phyloP scores from a whole-genome alignment of 2,329 filamentous ascomycete species.

The Fusarium nanum region DNA sequence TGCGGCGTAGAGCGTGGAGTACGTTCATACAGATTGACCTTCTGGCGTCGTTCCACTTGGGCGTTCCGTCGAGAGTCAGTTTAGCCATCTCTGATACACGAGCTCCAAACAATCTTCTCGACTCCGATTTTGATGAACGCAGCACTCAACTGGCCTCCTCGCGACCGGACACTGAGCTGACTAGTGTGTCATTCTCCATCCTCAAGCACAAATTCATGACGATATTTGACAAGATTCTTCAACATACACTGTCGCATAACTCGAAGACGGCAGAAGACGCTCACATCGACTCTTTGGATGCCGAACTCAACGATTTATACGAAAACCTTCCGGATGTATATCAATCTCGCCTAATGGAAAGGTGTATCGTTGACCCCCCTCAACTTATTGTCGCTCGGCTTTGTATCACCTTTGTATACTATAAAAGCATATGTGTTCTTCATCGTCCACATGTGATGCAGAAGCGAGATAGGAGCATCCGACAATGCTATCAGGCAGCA shows the following conservation, averaged over 20 bases:
- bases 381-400: not conserved
- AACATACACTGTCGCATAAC: not conserved
- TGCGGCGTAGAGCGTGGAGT: not conserved
- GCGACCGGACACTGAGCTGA: not conserved
- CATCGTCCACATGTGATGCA: not conserved
- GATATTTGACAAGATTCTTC: not conserved
- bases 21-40: not conserved
- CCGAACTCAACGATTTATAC: not conserved
- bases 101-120: not conserved
- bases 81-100: not conserved
- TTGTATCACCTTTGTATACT: constrained; percentile 1
- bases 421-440: constrained; percentile 2
- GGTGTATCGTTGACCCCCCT: not conserved
- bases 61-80: not conserved
- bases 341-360: not conserved
- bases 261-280: not conserved
- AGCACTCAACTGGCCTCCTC: not conserved
- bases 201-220: not conserved
- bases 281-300: not conserved
- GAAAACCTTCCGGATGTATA: not conserved
- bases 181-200: not conserved
- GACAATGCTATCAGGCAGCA: not conserved
- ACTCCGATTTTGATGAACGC: not conserved
- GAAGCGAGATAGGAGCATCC: not conserved
- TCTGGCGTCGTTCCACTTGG: not conserved